Evolutionary conservation across 345 rosid genomes (phyloP).

Genomic region (Eucalyptus marginata): DNA sequence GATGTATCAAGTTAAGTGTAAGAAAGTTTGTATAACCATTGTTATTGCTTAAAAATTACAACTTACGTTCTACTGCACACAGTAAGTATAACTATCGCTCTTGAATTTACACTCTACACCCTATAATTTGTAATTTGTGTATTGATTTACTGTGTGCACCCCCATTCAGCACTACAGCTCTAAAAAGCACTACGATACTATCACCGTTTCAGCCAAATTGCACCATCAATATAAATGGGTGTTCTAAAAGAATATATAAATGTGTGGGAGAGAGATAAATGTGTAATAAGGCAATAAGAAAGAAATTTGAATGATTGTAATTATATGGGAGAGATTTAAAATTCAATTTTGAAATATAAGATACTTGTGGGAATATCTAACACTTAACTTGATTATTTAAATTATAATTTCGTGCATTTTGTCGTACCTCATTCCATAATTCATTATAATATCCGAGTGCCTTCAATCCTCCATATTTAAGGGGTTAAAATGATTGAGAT

Average conservation of each 20-base stretch:
- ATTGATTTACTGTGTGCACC: background rate
- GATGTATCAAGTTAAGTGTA: too few species aligned
- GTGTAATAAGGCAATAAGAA: background rate
- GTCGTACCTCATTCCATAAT: background rate
- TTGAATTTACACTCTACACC: background rate
- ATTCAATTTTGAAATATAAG: background rate
- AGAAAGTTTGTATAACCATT: background rate
- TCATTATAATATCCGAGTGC: background rate
- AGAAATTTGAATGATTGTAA: background rate
- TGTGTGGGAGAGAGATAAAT: background rate
- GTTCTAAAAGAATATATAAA: background rate
- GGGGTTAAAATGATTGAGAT: background rate
- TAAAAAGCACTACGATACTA: background rate
- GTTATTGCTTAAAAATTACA: background rate
- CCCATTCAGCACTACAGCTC: background rate
- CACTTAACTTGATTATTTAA: background rate
- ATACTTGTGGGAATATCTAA: background rate
- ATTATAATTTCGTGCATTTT: background rate
- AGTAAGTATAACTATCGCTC: background rate
- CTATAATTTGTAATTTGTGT: background rate
- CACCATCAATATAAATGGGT: background rate
- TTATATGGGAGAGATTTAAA: background rate
- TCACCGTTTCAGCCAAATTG: background rate
- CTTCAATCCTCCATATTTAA: background rate
- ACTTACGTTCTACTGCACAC: background rate